Percentiles rank a stretch among this genome's conserved stretches.
Conservation (phyloP, 768 basidiomycete genomes). For the Nidularia pulvinata region DNA sequence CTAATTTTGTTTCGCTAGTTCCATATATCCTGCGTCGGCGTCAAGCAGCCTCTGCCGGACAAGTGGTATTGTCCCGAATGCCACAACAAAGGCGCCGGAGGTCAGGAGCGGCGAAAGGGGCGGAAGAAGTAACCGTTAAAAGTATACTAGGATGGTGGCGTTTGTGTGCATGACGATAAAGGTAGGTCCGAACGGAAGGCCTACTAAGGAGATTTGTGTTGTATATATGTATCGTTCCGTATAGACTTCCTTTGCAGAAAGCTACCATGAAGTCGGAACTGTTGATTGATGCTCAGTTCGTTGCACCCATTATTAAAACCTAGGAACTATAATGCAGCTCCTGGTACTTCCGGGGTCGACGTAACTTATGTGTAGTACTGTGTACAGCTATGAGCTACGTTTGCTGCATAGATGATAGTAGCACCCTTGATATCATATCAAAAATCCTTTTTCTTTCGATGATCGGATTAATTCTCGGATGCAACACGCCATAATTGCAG, state of each 20-base stretch:
- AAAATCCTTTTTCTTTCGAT: not conserved
- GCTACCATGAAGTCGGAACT: not conserved
- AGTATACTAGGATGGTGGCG: not conserved
- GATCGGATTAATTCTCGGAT: too few species aligned
- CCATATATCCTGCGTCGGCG: slow-evolving; percentile 58
- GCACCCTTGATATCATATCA: not conserved
- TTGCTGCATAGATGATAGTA: not conserved
- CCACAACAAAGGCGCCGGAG: slow-evolving; percentile 26
- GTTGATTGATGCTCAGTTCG: not conserved
- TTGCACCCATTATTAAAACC: not conserved
- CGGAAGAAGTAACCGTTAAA: slow-evolving; percentile 28
- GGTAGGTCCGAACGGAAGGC: not conserved
- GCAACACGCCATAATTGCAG: too few species aligned
- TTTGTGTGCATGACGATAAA: not conserved
- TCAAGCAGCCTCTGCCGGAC: slow-evolving; percentile 45
- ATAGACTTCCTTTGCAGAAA: not conserved
- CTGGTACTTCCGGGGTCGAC: not conserved
- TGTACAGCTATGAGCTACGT: not conserved
- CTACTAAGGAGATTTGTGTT: not conserved
- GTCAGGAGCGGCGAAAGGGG: slow-evolving; percentile 30
- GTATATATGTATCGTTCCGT: not conserved
- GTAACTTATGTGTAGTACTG: not conserved
- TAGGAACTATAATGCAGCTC: not conserved
- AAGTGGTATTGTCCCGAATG: slow-evolving; percentile 61
- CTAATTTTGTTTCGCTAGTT: slow-evolving; percentile 33